Evolutionary conservation across 2,329 filamentous ascomycete species (phyloP).

Genomic region (Aspergillus amoenus): DNA sequence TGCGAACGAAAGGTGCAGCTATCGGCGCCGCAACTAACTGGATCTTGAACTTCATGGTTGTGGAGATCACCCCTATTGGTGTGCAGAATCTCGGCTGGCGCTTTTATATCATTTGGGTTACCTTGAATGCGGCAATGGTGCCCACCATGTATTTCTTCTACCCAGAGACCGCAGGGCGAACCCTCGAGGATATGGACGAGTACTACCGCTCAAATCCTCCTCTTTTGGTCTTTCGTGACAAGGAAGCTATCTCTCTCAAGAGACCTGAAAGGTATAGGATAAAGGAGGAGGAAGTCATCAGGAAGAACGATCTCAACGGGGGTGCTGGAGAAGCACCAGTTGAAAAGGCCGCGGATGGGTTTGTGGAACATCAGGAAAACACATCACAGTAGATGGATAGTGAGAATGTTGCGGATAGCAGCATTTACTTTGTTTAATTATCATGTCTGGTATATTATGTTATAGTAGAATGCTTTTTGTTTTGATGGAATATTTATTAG

Average conservation of each 20-base stretch:
- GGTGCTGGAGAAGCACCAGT: neutral
- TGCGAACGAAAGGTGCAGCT: conserved; percentile 34
- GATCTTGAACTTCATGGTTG: conserved; percentile 36
- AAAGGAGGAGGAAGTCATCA: conserved; percentile 4
- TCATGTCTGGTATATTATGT: too few species aligned
- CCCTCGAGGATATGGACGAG: conserved; percentile 33
- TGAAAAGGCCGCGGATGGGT: neutral
- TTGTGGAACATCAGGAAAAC: neutral
- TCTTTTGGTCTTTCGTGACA: conserved; percentile 5
- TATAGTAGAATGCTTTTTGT: too few species aligned
- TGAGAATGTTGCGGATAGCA: too few species aligned
- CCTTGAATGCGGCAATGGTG: conserved; percentile 27
- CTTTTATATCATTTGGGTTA: conserved; percentile 33
- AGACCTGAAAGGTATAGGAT: conserved; percentile 5
- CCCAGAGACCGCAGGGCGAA: conserved; percentile 30
- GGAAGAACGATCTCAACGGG: neutral
- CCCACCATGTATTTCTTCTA: conserved; percentile 33
- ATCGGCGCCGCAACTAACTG: conserved; percentile 33
- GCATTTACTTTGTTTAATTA: too few species aligned
- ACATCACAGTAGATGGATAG: neutral
- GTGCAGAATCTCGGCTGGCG: conserved; percentile 32
- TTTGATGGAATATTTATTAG: too few species aligned
- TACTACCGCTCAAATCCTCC: conserved; percentile 27
- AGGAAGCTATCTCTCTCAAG: conserved; percentile 6
- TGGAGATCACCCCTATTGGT: conserved; percentile 32